Evolutionary conservation across 192 early-diverging fungal species (phyloP), one percentile per base, ranked within the genome.

Genomic region (Entrophospora sp.): DNA sequence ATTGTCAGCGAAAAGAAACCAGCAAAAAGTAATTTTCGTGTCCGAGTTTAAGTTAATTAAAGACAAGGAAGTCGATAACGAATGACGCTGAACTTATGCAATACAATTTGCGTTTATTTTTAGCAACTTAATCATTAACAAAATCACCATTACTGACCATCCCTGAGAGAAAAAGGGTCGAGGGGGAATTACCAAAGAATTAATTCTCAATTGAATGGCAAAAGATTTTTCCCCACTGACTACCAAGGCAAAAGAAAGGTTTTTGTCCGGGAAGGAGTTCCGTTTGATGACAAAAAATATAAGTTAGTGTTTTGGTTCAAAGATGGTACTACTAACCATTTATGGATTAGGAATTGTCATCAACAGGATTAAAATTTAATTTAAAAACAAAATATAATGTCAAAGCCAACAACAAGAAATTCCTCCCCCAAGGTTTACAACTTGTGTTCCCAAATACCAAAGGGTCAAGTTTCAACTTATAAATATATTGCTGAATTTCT

Each of bases 391-490:
- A 14, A 6, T 9, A 22, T n/a, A 51, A 51, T 51, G 48, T 51
- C 20, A 51, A 51, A 8, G 6, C 24, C 20, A 51, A 51, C 6
- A 51, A 51, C n/a, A 20, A 25, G 48, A 20, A 51, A 51, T 51
- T 51, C 18, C 24, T 51, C 48, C 48, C 48, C 14, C 48, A 16
- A 16, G 24, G 56, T 58, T 58, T 58, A 58, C 22, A 58, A 58
- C 5, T 36, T 6, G 9, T 58, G 56, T 58, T 58, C 56, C 34
- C 56, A 58, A 58, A 58, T 58, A 58, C 56, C 56, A 6, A 58
- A 56, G 24, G 86, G 86, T 13, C 49, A 77, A 64, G 80, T 80
- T 36, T 78, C 83, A 5, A 83, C 83, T 0, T 88, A 88, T 77
- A 85, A 83, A 70, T 70, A 74, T 8, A 64, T 88, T n/a, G 75